Conservation (phyloP, 805 yeast genomes). For the Schizosaccharomyces cryophilus region DNA sequence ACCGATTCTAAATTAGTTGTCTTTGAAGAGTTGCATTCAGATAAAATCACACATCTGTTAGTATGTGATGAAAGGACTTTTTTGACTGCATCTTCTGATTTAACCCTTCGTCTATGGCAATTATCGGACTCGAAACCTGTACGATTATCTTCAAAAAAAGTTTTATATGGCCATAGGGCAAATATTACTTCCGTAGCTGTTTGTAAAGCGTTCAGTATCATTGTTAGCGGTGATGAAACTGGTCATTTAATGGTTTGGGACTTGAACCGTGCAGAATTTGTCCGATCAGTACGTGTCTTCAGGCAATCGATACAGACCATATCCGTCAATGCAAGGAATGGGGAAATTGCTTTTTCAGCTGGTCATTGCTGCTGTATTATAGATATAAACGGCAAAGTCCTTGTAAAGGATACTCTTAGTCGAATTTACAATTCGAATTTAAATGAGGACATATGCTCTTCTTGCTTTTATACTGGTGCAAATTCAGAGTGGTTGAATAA, state of each 20-base stretch:
- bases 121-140: conserved; percentile 5
- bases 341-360: conserved; percentile 6
- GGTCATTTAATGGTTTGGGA: conserved; percentile 37
- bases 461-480: conserved; percentile 4
- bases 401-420: conserved; percentile 8
- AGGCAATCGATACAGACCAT: conserved; percentile 2
- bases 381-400: conserved; percentile 4
- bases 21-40: conserved; percentile 7
- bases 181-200: conserved; percentile 23
- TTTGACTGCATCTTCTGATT: conserved; percentile 8
- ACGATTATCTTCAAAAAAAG: conserved; percentile 9
- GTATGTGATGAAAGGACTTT: conserved; percentile 8
- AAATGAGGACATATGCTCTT: conserved; percentile 3
- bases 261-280: conserved; percentile 24
- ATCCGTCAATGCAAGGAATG: conserved; percentile 9
- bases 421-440: not conserved
- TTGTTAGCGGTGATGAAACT: conserved; percentile 30
- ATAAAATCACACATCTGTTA: conserved; percentile 6
- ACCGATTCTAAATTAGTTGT: not conserved
- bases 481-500: conserved; percentile 4
- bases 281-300: conserved; percentile 16
- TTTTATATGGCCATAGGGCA: conserved; percentile 34
- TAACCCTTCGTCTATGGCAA: conserved; percentile 18
- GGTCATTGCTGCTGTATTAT: conserved; percentile 3
- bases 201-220: conserved; percentile 28